phyloP scores from a whole-genome alignment of 345 rosid genomes.

The Cardamine chenopodiifolia region DNA sequence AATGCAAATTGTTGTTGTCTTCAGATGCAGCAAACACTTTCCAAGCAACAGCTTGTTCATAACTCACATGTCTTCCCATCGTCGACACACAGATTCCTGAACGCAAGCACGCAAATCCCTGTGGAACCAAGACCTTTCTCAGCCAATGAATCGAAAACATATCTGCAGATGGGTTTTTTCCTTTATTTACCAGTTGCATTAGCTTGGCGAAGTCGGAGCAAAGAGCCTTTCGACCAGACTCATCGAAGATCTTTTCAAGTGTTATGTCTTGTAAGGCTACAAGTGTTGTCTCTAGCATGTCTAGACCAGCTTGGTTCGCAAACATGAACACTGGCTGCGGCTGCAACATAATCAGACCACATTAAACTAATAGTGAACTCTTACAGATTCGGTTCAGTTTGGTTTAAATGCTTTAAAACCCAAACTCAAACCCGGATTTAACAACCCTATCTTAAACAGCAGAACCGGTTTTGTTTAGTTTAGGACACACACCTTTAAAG shows the following conservation, averaged over 20 bases:
- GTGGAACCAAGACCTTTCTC: constrained; percentile 7
- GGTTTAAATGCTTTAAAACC: no score
- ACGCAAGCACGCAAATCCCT: constrained; percentile 87
- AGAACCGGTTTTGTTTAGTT: not conserved
- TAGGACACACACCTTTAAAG: constrained; percentile 64
- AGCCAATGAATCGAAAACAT: not conserved
- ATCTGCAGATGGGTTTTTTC: not conserved
- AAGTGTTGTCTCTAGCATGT: constrained; percentile 97
- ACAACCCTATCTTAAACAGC: not conserved
- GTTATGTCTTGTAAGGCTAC: constrained; percentile 94
- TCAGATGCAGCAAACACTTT: constrained; percentile 86
- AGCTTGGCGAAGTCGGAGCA: constrained; percentile 80
- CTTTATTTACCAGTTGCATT: constrained; percentile 75
- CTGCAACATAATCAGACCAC: constrained; percentile 50
- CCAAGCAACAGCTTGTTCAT: constrained; percentile 94
- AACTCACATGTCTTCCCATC: constrained; percentile 90
- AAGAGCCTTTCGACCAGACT: constrained; percentile 78
- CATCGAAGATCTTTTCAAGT: constrained; percentile 87
- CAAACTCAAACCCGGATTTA: no score
- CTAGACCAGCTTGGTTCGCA: constrained; percentile 96
- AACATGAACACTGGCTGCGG: constrained; percentile 82
- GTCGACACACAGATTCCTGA: constrained; percentile 92
- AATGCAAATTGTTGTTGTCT: constrained; percentile 62
- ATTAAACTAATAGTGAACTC: not conserved
- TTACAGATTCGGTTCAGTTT: no score